Conservation (phyloP, 345 rosid species). For the Balakata baccata region DNA sequence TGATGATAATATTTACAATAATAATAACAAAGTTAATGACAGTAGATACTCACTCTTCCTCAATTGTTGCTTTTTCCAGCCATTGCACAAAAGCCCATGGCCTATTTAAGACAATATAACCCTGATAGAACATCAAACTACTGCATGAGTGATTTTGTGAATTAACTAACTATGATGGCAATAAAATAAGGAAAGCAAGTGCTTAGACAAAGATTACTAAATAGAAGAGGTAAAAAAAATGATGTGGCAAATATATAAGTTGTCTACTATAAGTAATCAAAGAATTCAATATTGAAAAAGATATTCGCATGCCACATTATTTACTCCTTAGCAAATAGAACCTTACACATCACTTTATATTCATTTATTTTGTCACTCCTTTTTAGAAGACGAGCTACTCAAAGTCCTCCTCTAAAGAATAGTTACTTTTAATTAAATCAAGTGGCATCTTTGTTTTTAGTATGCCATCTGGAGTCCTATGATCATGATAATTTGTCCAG, state of each 20-base stretch:
- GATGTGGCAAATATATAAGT: neutral
- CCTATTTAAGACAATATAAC: constrained; percentile 87
- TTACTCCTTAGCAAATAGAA: neutral
- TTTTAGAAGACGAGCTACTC: neutral
- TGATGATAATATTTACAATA: neutral
- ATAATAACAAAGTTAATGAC: neutral
- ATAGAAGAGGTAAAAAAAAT: neutral
- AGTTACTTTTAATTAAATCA: neutral
- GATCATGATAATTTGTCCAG: no score
- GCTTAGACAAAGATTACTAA: neutral
- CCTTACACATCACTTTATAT: neutral
- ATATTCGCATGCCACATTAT: neutral
- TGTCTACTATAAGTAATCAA: neutral
- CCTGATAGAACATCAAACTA: constrained; percentile 44
- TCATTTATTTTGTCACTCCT: neutral
- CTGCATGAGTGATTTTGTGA: neutral
- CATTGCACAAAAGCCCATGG: constrained; percentile 99
- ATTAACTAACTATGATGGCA: neutral
- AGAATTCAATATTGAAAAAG: neutral
- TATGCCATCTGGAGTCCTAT: neutral
- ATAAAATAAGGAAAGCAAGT: neutral
- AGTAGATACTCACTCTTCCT: constrained; percentile 71
- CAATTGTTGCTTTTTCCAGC: constrained; percentile 82
- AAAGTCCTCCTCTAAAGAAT: neutral
- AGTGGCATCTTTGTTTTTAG: neutral